Evolutionary conservation across 164 flowering plant genomes (phyloP), one percentile per base, ranked within the genome.

Genomic region (Warburgia ugandensis): DNA sequence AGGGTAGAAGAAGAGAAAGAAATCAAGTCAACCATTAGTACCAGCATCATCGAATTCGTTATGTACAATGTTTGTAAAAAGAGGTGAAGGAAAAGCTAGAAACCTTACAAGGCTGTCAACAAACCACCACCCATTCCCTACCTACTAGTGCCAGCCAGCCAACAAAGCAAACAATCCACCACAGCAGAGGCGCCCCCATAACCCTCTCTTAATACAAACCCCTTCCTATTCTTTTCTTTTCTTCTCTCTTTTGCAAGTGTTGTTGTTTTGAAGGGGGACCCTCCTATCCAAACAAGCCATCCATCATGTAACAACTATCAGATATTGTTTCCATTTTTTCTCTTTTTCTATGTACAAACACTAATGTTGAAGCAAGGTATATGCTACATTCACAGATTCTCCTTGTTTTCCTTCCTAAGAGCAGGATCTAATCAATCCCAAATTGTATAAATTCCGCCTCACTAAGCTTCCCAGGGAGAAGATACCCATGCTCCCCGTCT

Each of bases 401-500:
- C 17, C 25, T 14, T 48, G 23, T 29, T n/a, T n/a, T n/a, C n/a
- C n/a, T n/a, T 3, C 13, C 16, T 55, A 88, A 61, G 95, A 83
- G 67, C 65, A 78, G 23, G 95, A 86, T 64, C 68, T 86, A 55
- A 94, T 86, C 68, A 83, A 55, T 3, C 99, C 96, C 79, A 89
- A 71, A 50, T 70, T 74, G 85, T 68, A 77, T 3, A 94, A 80
- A 73, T 89, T 89, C 80, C 76, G 82, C 57, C 74, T 80, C 45
- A 94, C 81, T 43, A 94, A 22, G 71, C 86, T 88, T 13, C 94
- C 97, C 47, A 92, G 66, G 11, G 95, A 84, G 37, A 81, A 48
- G 66, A 88, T 54, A 68, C 77, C 77, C 19, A 90, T 68, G 40
- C 81, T 84, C n/a, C 64, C 65, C 9, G 86, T 77, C 14, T 37